These are phyloP conservation scores for Phytophthora rubi DNA, from an alignment of 352 stramenopile genomes.

Conservation along the genomic window DNA sequence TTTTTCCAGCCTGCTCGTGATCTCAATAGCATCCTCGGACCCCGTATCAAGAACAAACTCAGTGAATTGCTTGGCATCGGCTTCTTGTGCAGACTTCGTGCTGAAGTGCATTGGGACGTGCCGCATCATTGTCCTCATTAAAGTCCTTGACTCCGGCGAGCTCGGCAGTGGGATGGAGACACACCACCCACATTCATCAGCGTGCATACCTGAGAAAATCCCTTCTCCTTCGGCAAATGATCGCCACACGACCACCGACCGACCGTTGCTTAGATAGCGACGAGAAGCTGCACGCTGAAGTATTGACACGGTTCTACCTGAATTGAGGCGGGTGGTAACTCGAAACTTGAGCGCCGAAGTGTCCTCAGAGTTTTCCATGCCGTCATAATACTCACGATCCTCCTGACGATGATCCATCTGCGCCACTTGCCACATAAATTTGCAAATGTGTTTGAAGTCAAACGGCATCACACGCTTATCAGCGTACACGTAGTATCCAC, in stretches of 20 bases:
- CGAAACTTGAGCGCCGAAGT: conserved; percentile 25
- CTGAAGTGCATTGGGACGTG: conserved; percentile 31
- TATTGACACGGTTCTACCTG: conserved; percentile 18
- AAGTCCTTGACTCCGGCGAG: background rate
- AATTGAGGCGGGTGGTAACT: conserved; percentile 13
- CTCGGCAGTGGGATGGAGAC: conserved; percentile 9
- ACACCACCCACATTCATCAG: conserved; percentile 26
- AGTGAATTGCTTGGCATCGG: conserved; percentile 15
- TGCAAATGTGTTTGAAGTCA: conserved; percentile 6
- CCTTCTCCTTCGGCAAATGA: conserved; percentile 27
- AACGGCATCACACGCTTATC: conserved; percentile 20
- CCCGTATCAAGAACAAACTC: conserved; percentile 18
- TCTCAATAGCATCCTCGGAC: conserved; percentile 22
- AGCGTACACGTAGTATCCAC: conserved; percentile 16
- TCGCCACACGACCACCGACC: conserved; percentile 17
- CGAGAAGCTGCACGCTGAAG: conserved; percentile 16
- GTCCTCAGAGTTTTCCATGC: conserved; percentile 14
- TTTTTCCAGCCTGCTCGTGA: conserved; percentile 20
- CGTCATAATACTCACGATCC: conserved; percentile 17
- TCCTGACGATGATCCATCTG: conserved; percentile 25
- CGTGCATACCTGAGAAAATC: conserved; percentile 28
- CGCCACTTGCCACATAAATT: conserved; percentile 14
- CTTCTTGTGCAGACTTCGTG: background rate
- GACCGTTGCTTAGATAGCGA: conserved; percentile 9
- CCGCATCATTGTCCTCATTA: conserved; percentile 21